Evolutionary conservation across 495 filamentous ascomycete species (phyloP), one percentile per base, ranked within the genome.

Genomic region (Pseudevernia furfuracea): DNA sequence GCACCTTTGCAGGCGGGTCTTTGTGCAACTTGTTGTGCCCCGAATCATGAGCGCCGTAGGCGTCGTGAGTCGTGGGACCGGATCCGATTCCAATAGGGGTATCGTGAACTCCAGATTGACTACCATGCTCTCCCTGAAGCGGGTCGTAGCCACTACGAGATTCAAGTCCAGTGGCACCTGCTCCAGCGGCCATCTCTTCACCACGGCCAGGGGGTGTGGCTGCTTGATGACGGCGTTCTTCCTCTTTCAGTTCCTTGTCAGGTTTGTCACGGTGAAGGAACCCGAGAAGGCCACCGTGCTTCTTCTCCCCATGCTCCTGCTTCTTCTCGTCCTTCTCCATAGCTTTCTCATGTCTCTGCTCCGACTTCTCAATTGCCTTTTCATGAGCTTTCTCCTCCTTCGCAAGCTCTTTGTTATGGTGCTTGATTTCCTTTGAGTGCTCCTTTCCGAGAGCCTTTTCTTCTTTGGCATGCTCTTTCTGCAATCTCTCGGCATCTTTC

Each of bases 361-460:
- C 64, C 21, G 62, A 44, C 37, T 69, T 62, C 32, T 66, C 53
- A 21, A 39, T 34, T 46, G 67, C 65, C 53, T 71, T 67, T 23
- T 69, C 64, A 30, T 37, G 11, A 3, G 59, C 60, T 43, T 64
- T 70, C 23, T 69, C 65, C 61, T 70, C 72, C 39, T 70, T 71
- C 21, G 61, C 65, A 25, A 63, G 32, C n/a, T 57, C 53, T 41
- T 68, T 69, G 41, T 74, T 61, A 21, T 66, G 71, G 52, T 67
- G 72, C 62, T 75, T 70, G 8, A 68, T 60, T 43, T 67, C 70
- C 46, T 72, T 67, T 56, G 70, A 65, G 4, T 67, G 56, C 61
- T 66, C 58, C 46, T 70, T 68, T 14, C 61, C 68, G 10, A 65
- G n/a, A 48, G 58, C 65, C 43, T 71, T 71, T 19, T 67, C 61